Evolutionary conservation across 129 eudicot species (phyloP).

Genomic region (Escallonia rubra): DNA sequence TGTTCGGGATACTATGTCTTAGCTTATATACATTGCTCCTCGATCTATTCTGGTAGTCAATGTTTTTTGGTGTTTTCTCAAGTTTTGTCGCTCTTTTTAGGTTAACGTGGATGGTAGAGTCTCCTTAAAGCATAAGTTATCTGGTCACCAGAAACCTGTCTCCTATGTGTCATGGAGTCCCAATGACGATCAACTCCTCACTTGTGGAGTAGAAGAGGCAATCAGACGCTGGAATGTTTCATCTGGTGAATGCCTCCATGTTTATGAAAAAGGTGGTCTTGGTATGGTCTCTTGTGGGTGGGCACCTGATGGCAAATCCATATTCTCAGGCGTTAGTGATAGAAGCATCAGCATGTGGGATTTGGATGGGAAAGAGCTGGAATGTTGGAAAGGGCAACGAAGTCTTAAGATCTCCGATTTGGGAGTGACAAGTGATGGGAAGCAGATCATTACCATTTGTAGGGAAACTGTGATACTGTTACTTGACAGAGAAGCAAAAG

Average conservation of each 20-base stretch:
- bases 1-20: too few species aligned
- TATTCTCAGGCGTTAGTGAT: slow-evolving; percentile 70
- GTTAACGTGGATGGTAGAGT: slow-evolving; percentile 58
- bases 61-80: background rate
- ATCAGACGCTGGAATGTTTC: slow-evolving; percentile 75
- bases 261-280: slow-evolving; percentile 61
- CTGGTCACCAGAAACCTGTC: slow-evolving; percentile 85
- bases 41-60: too few species aligned
- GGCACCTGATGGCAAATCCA: slow-evolving; percentile 70
- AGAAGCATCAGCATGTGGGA: slow-evolving; percentile 87
- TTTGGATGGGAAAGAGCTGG: slow-evolving; percentile 72
- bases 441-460: slow-evolving; percentile 48
- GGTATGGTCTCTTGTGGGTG: slow-evolving; percentile 79
- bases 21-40: too few species aligned
- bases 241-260: slow-evolving; percentile 79
- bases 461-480: slow-evolving; percentile 52
- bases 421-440: slow-evolving; percentile 59
- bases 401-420: slow-evolving; percentile 59
- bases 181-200: slow-evolving; percentile 62
- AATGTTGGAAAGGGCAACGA: slow-evolving; percentile 70
- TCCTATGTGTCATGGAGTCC: slow-evolving; percentile 77
- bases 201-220: slow-evolving; percentile 81
- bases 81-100: slow-evolving; percentile 22
- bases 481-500: slow-evolving; percentile 63
- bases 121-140: slow-evolving; percentile 49